Evolutionary conservation across 1,139 yeast genomes (phyloP).

Genomic region (Zygosaccharomyces sapae): DNA sequence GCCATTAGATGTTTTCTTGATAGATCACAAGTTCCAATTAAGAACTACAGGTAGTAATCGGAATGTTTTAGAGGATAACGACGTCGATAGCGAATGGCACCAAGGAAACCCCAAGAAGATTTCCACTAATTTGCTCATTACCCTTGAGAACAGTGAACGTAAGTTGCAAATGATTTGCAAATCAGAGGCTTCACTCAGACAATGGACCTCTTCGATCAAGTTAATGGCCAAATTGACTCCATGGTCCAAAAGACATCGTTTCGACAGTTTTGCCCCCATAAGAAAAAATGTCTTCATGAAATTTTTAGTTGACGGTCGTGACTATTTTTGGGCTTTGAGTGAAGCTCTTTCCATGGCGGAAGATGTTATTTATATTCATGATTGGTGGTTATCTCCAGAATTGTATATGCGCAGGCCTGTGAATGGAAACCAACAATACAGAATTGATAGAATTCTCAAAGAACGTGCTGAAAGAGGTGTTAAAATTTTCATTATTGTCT

Average conservation of each 20-base stretch:
- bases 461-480: constrained; percentile 94
- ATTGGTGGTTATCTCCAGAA: constrained; percentile 99
- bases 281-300: constrained; percentile 83
- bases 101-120: constrained; percentile 36
- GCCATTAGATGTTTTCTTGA: constrained; percentile 84
- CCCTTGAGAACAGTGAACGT: constrained; percentile 76
- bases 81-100: constrained; percentile 46
- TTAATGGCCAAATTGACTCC: constrained; percentile 63
- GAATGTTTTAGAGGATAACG: constrained; percentile 28
- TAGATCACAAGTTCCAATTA: constrained; percentile 66
- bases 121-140: constrained; percentile 50
- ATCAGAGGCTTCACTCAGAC: constrained; percentile 62
- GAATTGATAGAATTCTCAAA: constrained; percentile 82
- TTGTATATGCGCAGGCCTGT: constrained; percentile 89
- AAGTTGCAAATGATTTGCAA: constrained; percentile 69
- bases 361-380: constrained; percentile 91
- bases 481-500: constrained; percentile 83
- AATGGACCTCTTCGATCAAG: constrained; percentile 74
- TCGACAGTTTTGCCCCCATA: constrained; percentile 89
- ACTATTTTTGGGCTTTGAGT: constrained; percentile 94
- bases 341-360: constrained; percentile 90
- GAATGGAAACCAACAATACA: constrained; percentile 89
- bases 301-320: constrained; percentile 96
- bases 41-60: constrained; percentile 45
- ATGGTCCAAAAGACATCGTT: constrained; percentile 74